Percentiles rank a stretch among this genome's conserved stretches.
These are phyloP conservation scores for Hygrocybe punicea DNA, from an alignment of 768 basidiomycete species.

Conservation along the genomic window DNA sequence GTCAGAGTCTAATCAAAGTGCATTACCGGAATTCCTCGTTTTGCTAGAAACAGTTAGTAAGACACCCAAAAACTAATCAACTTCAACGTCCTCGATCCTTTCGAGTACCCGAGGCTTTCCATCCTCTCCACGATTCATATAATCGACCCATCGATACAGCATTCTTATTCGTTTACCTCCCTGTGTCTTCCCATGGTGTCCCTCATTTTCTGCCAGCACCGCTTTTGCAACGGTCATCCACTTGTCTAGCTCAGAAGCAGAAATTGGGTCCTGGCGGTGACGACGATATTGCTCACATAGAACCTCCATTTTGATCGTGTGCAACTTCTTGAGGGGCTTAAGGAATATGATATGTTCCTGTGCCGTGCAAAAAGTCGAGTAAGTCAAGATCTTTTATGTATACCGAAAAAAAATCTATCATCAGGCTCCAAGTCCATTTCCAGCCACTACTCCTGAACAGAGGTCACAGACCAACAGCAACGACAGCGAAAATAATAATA, in stretches of 20 bases:
- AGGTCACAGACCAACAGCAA: neutral
- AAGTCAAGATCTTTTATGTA: too few relatives aligned
- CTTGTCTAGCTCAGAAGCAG: neutral
- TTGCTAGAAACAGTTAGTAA: too few relatives aligned
- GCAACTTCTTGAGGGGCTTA: neutral
- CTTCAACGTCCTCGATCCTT: neutral
- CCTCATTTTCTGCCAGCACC: neutral
- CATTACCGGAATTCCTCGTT: too few relatives aligned
- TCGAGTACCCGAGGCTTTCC: neutral
- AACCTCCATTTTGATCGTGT: neutral
- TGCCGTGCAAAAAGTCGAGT: neutral
- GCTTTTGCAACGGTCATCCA: neutral
- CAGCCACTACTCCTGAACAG: too few relatives aligned
- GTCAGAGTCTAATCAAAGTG: too few relatives aligned
- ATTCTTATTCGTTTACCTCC: neutral
- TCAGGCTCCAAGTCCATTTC: too few relatives aligned
- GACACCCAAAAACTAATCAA: neutral
- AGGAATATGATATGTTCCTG: neutral
- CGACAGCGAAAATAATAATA: neutral
- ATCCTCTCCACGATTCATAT: neutral
- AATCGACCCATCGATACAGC: neutral
- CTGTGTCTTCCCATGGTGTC: neutral
- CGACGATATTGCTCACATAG: neutral
- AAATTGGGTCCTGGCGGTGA: neutral
- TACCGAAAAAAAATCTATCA: too few relatives aligned